Conservation (phyloP, 2,329 filamentous ascomycete genomes). For the Aspergillus arachidicola region DNA sequence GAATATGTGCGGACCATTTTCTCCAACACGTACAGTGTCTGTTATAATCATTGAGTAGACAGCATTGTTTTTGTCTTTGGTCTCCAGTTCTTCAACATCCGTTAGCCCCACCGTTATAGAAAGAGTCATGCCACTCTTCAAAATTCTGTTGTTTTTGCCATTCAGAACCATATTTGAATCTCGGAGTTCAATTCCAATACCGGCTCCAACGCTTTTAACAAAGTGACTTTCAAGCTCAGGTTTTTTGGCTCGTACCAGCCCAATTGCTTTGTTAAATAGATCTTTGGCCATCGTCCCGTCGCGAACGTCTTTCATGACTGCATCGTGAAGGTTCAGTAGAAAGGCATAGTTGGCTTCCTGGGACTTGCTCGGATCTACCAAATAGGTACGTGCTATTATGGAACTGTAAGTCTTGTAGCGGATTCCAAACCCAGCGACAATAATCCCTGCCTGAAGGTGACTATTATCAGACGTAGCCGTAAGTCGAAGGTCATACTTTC, state of each 20-base stretch:
- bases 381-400: conserved; percentile 86
- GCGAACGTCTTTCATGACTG: conserved; percentile 86
- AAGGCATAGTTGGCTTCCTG: conserved; percentile 95
- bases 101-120: conserved; percentile 86
- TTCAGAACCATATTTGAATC: conserved; percentile 83
- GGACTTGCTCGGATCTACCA: conserved; percentile 94
- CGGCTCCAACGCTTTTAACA: conserved; percentile 85
- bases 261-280: conserved; percentile 84
- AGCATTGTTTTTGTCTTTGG: conserved; percentile 87
- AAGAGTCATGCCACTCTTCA: conserved; percentile 97
- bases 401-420: conserved; percentile 96
- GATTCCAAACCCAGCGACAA: conserved; percentile 87
- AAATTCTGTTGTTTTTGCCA: conserved; percentile 76
- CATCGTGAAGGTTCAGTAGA: conserved; percentile 78
- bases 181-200: conserved; percentile 88
- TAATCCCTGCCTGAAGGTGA: conserved; percentile 85
- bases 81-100: conserved; percentile 82
- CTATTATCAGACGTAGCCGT: conserved; percentile 77
- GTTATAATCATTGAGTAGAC: conserved; percentile 87
- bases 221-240: conserved; percentile 96
- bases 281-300: conserved; percentile 87
- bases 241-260: conserved; percentile 82
- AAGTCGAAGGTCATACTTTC: conserved; percentile 89
- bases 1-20: conserved; percentile 72
- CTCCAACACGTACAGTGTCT: conserved; percentile 87